These are phyloP conservation scores for Onygenales sp. DNA, from an alignment of 2,329 filamentous ascomycete species.

Conservation along the genomic window DNA sequence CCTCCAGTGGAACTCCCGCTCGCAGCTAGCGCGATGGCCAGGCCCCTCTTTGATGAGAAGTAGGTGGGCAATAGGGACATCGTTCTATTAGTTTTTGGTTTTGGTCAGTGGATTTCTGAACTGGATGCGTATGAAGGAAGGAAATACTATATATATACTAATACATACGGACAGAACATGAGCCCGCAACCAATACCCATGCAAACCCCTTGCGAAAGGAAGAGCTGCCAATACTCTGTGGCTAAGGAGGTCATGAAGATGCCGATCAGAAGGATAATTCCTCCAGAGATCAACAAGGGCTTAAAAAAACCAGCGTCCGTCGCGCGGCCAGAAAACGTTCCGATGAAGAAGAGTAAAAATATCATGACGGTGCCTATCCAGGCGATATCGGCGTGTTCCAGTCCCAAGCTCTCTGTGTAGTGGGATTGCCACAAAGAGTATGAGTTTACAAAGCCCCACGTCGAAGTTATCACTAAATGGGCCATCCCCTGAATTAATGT, in stretches of 20 bases:
- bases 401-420: too few relatives aligned
- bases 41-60: slow-evolving; percentile 48
- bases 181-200: slow-evolving; percentile 48
- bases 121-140: too few relatives aligned
- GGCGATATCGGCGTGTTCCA: too few relatives aligned
- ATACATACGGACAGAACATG: slow-evolving; percentile 30
- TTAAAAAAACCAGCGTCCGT: slow-evolving; percentile 45
- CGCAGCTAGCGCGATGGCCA: slow-evolving; percentile 52
- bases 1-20: slow-evolving; percentile 55
- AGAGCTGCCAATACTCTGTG: slow-evolving; percentile 41
- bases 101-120: too few relatives aligned
- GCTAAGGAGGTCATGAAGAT: slow-evolving; percentile 44
- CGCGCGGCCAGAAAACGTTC: slow-evolving; percentile 42
- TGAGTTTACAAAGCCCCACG: too few relatives aligned
- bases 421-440: too few relatives aligned
- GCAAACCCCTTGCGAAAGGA: slow-evolving; percentile 46
- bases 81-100: too few relatives aligned
- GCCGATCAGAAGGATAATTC: slow-evolving; percentile 35
- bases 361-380: slow-evolving; percentile 46
- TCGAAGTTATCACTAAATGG: too few relatives aligned
- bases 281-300: slow-evolving; percentile 33
- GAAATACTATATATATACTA: too few relatives aligned
- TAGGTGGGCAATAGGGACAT: too few relatives aligned
- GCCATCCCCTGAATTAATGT: too few relatives aligned
- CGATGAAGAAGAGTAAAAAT: slow-evolving; percentile 42